phyloP scores from a whole-genome alignment of 345 rosid species.

The Leavenworthia alabamica region DNA sequence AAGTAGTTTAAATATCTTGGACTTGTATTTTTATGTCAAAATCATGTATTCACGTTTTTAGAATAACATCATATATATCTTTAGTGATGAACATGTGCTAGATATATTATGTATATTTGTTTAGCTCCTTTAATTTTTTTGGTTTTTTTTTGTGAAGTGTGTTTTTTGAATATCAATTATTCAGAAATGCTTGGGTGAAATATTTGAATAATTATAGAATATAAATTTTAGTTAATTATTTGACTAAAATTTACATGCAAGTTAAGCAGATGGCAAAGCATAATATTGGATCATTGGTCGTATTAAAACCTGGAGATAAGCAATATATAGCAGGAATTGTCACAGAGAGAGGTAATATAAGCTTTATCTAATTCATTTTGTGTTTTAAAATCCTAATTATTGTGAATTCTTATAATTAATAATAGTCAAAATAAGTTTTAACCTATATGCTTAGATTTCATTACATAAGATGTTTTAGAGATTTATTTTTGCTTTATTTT shows the following conservation, averaged over 20 bases:
- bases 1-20: neutral
- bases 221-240: neutral
- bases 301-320: slow-evolving; percentile 71
- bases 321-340: slow-evolving; percentile 71
- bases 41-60: neutral
- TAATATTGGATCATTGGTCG: slow-evolving; percentile 80
- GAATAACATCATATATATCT: no score
- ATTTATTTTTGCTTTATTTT: no score
- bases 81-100: neutral
- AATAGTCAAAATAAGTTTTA: no score
- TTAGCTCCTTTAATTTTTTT: neutral
- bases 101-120: neutral
- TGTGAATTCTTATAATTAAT: neutral
- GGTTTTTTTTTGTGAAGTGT: no score
- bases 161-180: neutral
- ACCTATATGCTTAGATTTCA: no score
- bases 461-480: no score
- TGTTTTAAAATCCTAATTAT: neutral
- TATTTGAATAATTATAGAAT: neutral
- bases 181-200: neutral
- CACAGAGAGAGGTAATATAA: slow-evolving; percentile 70
- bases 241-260: neutral
- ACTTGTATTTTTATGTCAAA: neutral
- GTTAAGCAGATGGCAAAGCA: slow-evolving; percentile 71
- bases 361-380: neutral